Base-by-base conservation (phyloP, 2,329 filamentous ascomycete genomes). In the Hymenoscyphus scutula region DNA sequence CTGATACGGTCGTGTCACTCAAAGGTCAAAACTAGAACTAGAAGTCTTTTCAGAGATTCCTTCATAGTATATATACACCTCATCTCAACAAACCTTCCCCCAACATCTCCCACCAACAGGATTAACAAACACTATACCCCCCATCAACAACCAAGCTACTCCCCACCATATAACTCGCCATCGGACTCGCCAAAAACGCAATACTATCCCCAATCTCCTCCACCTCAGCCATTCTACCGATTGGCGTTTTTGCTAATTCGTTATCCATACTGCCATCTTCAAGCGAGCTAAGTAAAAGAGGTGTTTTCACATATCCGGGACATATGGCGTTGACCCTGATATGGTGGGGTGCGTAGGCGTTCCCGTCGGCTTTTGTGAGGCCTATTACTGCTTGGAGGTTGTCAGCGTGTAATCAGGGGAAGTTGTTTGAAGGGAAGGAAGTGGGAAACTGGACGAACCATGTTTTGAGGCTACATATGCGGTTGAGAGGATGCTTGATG, bases 271-370 rank as follows among this genome's bases (percentile, higher is more conserved):
- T 68, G 15, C 72, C 73, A 3, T 67, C 53, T 53, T 71, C 71
- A 60, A 70, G 71, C 29, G 62, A 61, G 10, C 63, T 32, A 64
- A 69, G 70, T 0, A 77, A 62, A 3, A 81, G 66, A 0, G 79
- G 77, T 2, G 79, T 82, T 53, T 73, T 70, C 37, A 81, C 75
- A 65, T 79, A 82, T 59, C 80, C 82, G 0, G 84, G 84, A 61
- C 84, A 85, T n/a, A 87, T 80, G 2, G 82, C 83, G 68, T 87
- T 87, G 71, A 87, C 82, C 56, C 83, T 80, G 62, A 87, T 84
- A 3, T 78, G 79, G 56, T 76, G 69, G 3, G 76, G 69, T 0
- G 79, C 81, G 73, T 86, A 86, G 0, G 77, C 76, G 56, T 80
- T 78, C 1, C 80, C 84, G 65, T 86, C 83, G 17, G 29, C 30